These are phyloP conservation scores for Leccinum longicurvipes DNA, from an alignment of 768 basidiomycete species.

Conservation along the genomic window DNA sequence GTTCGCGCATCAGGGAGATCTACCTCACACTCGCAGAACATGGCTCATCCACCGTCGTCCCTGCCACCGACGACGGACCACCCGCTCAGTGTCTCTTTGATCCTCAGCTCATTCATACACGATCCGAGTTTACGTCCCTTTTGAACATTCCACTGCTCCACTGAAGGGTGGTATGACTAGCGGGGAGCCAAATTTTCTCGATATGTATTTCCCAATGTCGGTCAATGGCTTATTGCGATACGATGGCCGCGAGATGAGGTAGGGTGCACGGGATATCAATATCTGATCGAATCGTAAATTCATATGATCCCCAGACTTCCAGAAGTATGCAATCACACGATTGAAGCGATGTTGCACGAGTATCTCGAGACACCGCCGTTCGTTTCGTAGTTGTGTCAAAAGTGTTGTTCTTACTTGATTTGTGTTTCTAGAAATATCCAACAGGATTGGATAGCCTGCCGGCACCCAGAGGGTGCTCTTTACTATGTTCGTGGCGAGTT, in stretches of 20 bases:
- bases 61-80: conserved; percentile 66
- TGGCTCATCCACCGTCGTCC: conserved; percentile 67
- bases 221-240: conserved; percentile 5
- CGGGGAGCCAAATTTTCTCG: neutral
- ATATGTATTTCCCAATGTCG: conserved; percentile 15
- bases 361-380: conserved; percentile 15
- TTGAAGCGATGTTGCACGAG: conserved; percentile 13
- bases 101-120: conserved; percentile 71
- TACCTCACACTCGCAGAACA: conserved; percentile 48
- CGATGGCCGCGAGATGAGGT: conserved; percentile 6
- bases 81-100: conserved; percentile 68
- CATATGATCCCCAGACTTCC: conserved; percentile 4
- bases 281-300: neutral
- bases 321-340: neutral
- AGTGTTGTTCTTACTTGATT: neutral
- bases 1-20: neutral
- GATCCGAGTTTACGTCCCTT: conserved; percentile 41
- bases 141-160: neutral
- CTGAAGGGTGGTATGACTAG: neutral
- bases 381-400: conserved; percentile 1
- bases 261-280: neutral
- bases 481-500: conserved; percentile 49
- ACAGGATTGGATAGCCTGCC: conserved; percentile 43
- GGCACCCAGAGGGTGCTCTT: too few species aligned
- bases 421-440: conserved; percentile 15